Percentiles rank a stretch among this genome's conserved stretches.
These are phyloP conservation scores for Beauveria scarabaeidicola DNA, from an alignment of 2,329 filamentous ascomycete genomes.

Conservation along the genomic window DNA sequence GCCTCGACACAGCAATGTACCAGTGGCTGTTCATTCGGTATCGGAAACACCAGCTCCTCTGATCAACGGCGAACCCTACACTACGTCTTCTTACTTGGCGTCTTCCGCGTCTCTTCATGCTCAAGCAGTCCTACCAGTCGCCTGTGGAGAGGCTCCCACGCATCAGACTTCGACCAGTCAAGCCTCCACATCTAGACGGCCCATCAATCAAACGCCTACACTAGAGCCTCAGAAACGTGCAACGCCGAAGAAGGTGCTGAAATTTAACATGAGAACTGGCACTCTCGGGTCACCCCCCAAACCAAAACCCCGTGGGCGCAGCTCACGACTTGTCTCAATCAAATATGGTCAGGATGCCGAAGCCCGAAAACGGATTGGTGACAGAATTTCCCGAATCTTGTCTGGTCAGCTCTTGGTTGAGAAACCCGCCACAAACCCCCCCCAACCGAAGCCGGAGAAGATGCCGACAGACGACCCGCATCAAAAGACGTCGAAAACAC, in stretches of 20 bases:
- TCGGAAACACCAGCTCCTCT: not conserved
- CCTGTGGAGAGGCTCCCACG: not conserved
- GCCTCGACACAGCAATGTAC: not conserved
- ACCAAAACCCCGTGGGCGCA: slow-evolving; percentile 32
- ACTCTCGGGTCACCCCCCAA: slow-evolving; percentile 55
- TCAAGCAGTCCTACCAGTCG: not conserved
- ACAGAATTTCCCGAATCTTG: slow-evolving; percentile 57
- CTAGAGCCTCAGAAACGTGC: not conserved
- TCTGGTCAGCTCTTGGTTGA: slow-evolving; percentile 21
- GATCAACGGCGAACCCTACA: no score
- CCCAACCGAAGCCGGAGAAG: slow-evolving; percentile 18
- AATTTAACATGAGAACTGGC: slow-evolving; percentile 51
- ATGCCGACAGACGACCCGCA: slow-evolving; percentile 20
- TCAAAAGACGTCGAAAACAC: slow-evolving; percentile 23
- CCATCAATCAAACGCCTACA: not conserved
- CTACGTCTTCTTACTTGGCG: not conserved
- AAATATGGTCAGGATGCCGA: slow-evolving; percentile 47
- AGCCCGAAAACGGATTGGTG: slow-evolving; percentile 41
- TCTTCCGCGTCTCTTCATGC: not conserved
- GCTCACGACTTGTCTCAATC: slow-evolving; percentile 42
- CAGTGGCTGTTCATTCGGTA: not conserved
- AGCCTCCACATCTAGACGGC: not conserved
- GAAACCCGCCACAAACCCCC: slow-evolving; percentile 12
- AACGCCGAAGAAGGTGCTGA: slow-evolving; percentile 38
- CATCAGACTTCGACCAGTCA: not conserved